phyloP scores from a whole-genome alignment of 2,329 filamentous ascomycete genomes.

The Pseudogymnoascus sp. region DNA sequence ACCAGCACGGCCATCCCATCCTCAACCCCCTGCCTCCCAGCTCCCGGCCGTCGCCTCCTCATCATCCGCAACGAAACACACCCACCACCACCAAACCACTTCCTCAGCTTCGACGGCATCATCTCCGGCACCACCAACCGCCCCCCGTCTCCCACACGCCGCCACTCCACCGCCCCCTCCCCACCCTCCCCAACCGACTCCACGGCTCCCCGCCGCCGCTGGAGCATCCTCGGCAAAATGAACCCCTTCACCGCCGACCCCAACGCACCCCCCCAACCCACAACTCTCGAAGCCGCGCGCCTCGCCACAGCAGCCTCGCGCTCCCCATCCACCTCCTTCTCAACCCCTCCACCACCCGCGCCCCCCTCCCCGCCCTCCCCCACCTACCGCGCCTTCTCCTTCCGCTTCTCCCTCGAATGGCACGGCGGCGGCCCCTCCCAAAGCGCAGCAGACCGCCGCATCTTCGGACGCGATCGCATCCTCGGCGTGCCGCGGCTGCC shows the following conservation, averaged over 20 bases:
- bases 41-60: conserved; percentile 57
- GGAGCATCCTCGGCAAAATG: conserved; percentile 57
- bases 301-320: conserved; percentile 42
- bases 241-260: conserved; percentile 36
- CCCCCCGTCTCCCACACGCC: conserved; percentile 10
- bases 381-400: conserved; percentile 44
- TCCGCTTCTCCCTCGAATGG: conserved; percentile 68
- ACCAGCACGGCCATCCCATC: conserved; percentile 44
- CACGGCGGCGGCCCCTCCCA: conserved; percentile 13
- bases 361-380: conserved; percentile 45
- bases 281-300: conserved; percentile 41
- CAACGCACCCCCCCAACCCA: conserved; percentile 9
- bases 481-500: conserved; percentile 62
- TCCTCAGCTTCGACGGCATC: conserved; percentile 57
- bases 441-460: conserved; percentile 14
- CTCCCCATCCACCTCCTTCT: conserved; percentile 36
- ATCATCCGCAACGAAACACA: conserved; percentile 60
- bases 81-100: conserved; percentile 31
- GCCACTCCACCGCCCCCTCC: conserved; percentile 16
- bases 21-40: conserved; percentile 58
- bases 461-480: conserved; percentile 51
- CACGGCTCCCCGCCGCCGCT: conserved; percentile 36
- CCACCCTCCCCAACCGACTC: conserved; percentile 31
- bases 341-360: conserved; percentile 30
- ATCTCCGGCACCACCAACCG: conserved; percentile 7